Evolutionary conservation across 1,284 basidiomycete species (phyloP).

Genomic region (Cerrena zonata): DNA sequence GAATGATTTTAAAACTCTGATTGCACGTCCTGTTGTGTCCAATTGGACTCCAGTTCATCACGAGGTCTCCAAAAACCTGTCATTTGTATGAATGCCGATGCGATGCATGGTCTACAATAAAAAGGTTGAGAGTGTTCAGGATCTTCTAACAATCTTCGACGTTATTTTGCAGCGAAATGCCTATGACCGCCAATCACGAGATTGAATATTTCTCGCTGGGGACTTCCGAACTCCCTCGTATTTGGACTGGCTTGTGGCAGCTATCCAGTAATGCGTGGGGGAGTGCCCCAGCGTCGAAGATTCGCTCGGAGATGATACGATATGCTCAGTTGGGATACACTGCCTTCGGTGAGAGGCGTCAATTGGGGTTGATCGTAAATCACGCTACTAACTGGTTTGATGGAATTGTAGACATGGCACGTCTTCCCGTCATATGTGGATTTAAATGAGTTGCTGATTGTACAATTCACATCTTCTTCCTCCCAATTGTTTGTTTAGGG

Average conservation of each 20-base stretch:
- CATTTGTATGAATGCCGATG: background rate
- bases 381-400: background rate
- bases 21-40: background rate
- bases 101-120: background rate
- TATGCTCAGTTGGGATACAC: slow-evolving; percentile 63
- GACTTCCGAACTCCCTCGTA: slow-evolving; percentile 51
- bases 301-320: slow-evolving; percentile 61
- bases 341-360: slow-evolving; percentile 55
- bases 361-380: background rate
- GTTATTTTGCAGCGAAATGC: background rate
- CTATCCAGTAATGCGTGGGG: slow-evolving; percentile 80
- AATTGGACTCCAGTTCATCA: too few species aligned
- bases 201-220: slow-evolving; percentile 58
- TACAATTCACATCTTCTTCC: background rate
- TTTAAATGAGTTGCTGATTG: background rate
- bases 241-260: slow-evolving; percentile 79
- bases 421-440: background rate
- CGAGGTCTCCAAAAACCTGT: background rate
- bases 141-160: background rate
- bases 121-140: background rate
- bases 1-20: too few species aligned
- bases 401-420: slow-evolving; percentile 2
- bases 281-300: slow-evolving; percentile 57
- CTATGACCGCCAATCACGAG: slow-evolving; percentile 21
- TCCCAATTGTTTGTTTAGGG: too few species aligned